Evolutionary conservation across 129 eudicot species (phyloP).

Genomic region (Flaveria ramosissima): DNA sequence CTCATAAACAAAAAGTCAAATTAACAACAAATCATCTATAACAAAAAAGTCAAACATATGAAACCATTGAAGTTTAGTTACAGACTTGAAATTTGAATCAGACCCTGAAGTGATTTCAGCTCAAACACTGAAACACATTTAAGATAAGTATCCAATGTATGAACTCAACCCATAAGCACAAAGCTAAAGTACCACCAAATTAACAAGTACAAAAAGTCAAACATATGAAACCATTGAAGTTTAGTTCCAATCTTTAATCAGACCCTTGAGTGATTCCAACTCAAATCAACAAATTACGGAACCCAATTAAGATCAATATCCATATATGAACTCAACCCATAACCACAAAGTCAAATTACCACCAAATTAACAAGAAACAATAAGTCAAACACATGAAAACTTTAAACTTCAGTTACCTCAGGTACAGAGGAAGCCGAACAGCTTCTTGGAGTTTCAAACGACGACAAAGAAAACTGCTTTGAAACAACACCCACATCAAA

Average conservation of each 20-base stretch:
- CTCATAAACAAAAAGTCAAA: conserved; percentile 14
- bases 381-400: conserved; percentile 21
- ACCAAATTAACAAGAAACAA: not conserved
- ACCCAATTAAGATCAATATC: conserved; percentile 19
- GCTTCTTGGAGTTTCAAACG: conserved; percentile 73
- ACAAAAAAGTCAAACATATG: conserved; percentile 17
- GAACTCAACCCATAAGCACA: not conserved
- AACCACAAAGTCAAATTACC: not conserved
- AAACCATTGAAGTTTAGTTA: conserved; percentile 9
- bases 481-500: conserved; percentile 88
- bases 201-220: conserved; percentile 16
- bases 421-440: conserved; percentile 60
- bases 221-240: not conserved
- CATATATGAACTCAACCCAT: not conserved
- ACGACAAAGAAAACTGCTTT: conserved; percentile 74
- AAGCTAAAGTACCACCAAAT: too few relatives aligned
- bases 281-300: conserved; percentile 10
- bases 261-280: not conserved
- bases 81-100: not conserved
- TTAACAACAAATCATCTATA: conserved; percentile 2
- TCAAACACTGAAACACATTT: conserved; percentile 13
- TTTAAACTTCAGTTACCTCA: conserved; percentile 38
- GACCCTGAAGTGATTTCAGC: conserved; percentile 1
- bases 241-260: conserved; percentile 13
- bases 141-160: conserved; percentile 11